phyloP scores from a whole-genome alignment of 2,329 filamentous ascomycete species.

The Colletotrichum cordylinicola region DNA sequence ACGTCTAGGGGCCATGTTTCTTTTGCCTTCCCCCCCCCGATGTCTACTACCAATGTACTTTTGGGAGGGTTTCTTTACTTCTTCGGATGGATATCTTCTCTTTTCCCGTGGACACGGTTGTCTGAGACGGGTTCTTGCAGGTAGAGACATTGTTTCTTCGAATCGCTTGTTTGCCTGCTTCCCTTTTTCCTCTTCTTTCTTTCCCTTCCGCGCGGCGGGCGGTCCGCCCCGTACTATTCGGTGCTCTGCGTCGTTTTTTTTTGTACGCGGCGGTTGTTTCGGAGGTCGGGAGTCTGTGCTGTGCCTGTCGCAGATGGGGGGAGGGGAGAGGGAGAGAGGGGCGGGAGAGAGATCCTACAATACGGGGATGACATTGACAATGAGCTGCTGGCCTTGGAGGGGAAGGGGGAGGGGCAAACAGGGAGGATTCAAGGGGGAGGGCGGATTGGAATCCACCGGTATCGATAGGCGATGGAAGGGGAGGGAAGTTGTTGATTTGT shows the following conservation, averaged over 20 bases:
- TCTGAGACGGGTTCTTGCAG: not conserved
- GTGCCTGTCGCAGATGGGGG: not conserved
- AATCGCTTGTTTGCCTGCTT: not conserved
- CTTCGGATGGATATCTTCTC: not conserved
- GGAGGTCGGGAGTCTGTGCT: conserved; percentile 15
- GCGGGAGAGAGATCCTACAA: not conserved
- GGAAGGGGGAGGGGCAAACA: not conserved
- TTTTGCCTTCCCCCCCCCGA: not conserved
- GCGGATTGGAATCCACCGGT: not conserved
- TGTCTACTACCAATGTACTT: not conserved
- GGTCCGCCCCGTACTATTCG: not conserved
- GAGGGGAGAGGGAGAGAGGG: not conserved
- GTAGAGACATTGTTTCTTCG: not conserved
- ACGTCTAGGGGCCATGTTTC: not conserved
- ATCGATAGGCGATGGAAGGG: conserved; percentile 11
- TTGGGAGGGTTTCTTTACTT: not conserved
- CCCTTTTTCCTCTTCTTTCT: not conserved
- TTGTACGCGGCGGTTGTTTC: not conserved
- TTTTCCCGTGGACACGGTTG: not conserved
- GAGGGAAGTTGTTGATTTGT: not conserved
- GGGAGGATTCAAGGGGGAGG: not conserved
- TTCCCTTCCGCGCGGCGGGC: not conserved
- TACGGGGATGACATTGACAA: not conserved
- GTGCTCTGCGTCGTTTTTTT: not conserved
- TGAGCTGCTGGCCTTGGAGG: not conserved